A percentile compares a stretch with the other conserved stretches of the same genome.
Evolutionary conservation across 495 filamentous ascomycete species (phyloP).

Genomic region (Clavariopsis aquatica): DNA sequence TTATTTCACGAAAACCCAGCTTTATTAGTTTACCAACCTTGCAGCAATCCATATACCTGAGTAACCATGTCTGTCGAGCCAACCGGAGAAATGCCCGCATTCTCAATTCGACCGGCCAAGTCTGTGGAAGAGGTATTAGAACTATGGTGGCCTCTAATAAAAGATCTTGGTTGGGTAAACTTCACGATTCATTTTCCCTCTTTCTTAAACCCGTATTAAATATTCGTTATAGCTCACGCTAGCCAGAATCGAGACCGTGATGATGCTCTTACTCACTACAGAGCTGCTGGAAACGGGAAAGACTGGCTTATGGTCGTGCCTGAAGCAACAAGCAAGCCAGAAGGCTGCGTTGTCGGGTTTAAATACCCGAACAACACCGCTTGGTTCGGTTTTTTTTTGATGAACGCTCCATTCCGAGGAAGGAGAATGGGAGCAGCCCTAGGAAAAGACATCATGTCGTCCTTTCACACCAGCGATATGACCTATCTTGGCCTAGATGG

Average conservation of each 20-base stretch:
- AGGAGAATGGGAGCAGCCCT: constrained; percentile 22
- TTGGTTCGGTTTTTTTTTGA: constrained; percentile 35
- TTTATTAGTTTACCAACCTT: too few species aligned
- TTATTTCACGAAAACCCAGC: too few species aligned
- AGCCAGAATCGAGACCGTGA: constrained; percentile 27
- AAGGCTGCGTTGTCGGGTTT: constrained; percentile 34
- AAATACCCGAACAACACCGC: constrained; percentile 31
- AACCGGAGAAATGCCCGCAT: background rate
- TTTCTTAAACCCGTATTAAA: background rate
- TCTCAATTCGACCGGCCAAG: constrained; percentile 24
- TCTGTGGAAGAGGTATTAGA: constrained; percentile 22
- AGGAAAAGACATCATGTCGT: constrained; percentile 1
- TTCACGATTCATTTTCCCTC: too few species aligned
- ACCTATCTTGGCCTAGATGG: constrained; percentile 31
- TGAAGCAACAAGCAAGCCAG: constrained; percentile 24
- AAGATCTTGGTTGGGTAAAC: constrained; percentile 34
- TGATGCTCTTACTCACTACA: constrained; percentile 30
- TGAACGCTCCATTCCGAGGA: constrained; percentile 26
- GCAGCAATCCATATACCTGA: background rate
- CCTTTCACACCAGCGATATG: background rate
- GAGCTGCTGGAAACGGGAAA: constrained; percentile 12
- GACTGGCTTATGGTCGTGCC: constrained; percentile 26
- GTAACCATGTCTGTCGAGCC: background rate
- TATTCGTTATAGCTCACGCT: background rate
- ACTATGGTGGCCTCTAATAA: constrained; percentile 35